Percentiles rank a stretch among this genome's conserved stretches.
Conservation (phyloP, 2,329 filamentous ascomycete genomes). For the Massarina eburnea region DNA sequence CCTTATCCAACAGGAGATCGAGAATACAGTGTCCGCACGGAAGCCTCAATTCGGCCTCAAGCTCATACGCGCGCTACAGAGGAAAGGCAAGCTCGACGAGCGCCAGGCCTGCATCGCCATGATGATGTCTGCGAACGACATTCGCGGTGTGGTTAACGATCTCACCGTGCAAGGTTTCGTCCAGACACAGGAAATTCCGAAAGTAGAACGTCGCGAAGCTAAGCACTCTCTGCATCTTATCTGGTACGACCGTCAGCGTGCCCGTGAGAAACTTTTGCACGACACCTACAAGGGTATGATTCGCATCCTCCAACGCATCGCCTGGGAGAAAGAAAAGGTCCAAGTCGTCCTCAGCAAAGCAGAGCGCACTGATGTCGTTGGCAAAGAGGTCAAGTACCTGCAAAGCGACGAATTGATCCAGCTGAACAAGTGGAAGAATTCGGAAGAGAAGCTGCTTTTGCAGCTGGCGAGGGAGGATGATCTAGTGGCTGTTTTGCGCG, state of each 20-base stretch:
- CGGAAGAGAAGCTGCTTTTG: conserved; percentile 70
- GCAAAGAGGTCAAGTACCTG: conserved; percentile 79
- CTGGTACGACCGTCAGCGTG: conserved; percentile 80
- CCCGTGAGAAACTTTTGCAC: conserved; percentile 70
- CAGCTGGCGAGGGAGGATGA: conserved; percentile 84
- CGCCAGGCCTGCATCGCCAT: conserved; percentile 80
- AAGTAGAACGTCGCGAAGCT: conserved; percentile 78
- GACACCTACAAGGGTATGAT: conserved; percentile 89
- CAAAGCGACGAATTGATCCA: conserved; percentile 71
- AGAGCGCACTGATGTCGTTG: conserved; percentile 82
- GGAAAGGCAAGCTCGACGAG: conserved; percentile 93
- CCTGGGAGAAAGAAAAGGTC: conserved; percentile 72
- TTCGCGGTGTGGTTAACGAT: conserved; percentile 79
- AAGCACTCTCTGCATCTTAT: conserved; percentile 87
- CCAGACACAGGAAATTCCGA: conserved; percentile 91
- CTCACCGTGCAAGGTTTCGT: conserved; percentile 86
- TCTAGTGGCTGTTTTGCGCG: conserved; percentile 77
- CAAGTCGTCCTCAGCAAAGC: conserved; percentile 76
- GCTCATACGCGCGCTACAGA: conserved; percentile 79
- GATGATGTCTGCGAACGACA: conserved; percentile 80
- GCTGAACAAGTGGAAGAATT: conserved; percentile 63
- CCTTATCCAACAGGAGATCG: conserved; percentile 76
- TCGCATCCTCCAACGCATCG: conserved; percentile 76
- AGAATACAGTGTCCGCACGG: conserved; percentile 75
- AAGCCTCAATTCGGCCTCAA: conserved; percentile 78